Evolutionary conservation across 1,284 basidiomycete genomes (phyloP).

Genomic region (Trichosporon sp.): DNA sequence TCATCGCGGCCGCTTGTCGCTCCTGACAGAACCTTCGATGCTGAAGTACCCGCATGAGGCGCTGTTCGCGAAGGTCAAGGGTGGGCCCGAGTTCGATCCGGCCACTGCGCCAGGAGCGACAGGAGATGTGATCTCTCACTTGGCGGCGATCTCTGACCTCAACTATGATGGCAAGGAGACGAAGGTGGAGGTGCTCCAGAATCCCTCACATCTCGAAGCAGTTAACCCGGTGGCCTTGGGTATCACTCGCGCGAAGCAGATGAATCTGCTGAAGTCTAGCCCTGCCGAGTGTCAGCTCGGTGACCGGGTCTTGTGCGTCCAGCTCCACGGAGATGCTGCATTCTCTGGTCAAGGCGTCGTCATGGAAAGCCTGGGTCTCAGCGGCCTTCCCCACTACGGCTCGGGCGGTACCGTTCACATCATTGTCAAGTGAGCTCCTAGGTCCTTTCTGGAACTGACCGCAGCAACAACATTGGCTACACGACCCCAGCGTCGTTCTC

Average conservation of each 20-base stretch:
- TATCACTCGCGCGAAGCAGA: slow-evolving; percentile 87
- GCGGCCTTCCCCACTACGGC: slow-evolving; percentile 79
- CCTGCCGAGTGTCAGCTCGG: slow-evolving; percentile 67
- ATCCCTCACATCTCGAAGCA: slow-evolving; percentile 82
- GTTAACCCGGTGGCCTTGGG: slow-evolving; percentile 78
- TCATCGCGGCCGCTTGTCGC: slow-evolving; percentile 78
- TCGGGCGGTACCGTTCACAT: slow-evolving; percentile 82
- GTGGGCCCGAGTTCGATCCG: slow-evolving; percentile 58
- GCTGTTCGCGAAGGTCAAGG: slow-evolving; percentile 79
- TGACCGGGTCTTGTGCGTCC: slow-evolving; percentile 77
- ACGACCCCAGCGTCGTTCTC: slow-evolving; percentile 77
- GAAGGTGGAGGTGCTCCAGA: slow-evolving; percentile 71
- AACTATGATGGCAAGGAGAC: slow-evolving; percentile 52
- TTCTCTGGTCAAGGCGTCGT: slow-evolving; percentile 84
- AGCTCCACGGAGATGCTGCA: slow-evolving; percentile 82
- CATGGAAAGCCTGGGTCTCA: slow-evolving; percentile 78
- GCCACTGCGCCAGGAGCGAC: slow-evolving; percentile 62
- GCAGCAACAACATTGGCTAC: slow-evolving; percentile 66
- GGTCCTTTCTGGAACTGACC: not conserved
- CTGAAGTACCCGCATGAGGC: slow-evolving; percentile 61
- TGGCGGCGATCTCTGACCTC: slow-evolving; percentile 52
- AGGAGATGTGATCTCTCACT: slow-evolving; percentile 80
- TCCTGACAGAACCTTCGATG: slow-evolving; percentile 65
- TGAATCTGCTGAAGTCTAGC: slow-evolving; percentile 62
- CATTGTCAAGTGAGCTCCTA: slow-evolving; percentile 71